Evolutionary conservation across 306 rosid genomes (phyloP).

Genomic region (Boehmeria nivea): DNA sequence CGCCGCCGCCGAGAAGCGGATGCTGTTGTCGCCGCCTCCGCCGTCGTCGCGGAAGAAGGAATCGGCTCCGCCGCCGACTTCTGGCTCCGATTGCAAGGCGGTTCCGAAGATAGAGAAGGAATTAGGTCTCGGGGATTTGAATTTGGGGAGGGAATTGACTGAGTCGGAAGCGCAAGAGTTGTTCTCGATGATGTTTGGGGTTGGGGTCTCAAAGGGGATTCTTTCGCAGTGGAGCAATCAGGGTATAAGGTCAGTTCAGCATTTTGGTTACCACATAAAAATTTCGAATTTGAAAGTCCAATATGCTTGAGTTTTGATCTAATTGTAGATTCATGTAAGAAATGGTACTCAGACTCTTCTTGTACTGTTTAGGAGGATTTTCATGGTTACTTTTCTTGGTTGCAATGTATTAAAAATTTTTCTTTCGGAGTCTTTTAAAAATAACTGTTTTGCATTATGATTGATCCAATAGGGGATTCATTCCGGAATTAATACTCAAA

Average conservation of each 20-base stretch:
- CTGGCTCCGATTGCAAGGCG: slow-evolving; percentile 23
- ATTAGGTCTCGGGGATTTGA: slow-evolving; percentile 32
- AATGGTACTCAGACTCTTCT: neutral
- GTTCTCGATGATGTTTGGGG: slow-evolving; percentile 81
- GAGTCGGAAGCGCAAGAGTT: slow-evolving; percentile 57
- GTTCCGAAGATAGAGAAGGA: slow-evolving; percentile 32
- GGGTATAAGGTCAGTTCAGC: slow-evolving; percentile 68
- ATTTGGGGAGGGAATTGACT: slow-evolving; percentile 50
- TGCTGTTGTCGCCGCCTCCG: slow-evolving; percentile 18
- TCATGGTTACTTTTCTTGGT: neutral
- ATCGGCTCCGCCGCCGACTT: slow-evolving; percentile 15
- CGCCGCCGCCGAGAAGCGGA: slow-evolving; percentile 91
- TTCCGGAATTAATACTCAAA: too few relatives aligned
- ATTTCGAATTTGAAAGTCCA: neutral
- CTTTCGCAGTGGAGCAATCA: slow-evolving; percentile 96
- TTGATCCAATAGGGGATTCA: too few relatives aligned
- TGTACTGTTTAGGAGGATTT: neutral
- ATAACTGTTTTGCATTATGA: too few relatives aligned
- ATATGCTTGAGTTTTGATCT: neutral
- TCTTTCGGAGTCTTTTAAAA: too few relatives aligned
- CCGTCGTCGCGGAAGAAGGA: slow-evolving; percentile 12
- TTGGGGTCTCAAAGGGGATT: slow-evolving; percentile 66
- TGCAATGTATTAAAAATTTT: neutral
- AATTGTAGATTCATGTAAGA: neutral
- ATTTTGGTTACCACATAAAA: neutral